Evolutionary conservation across 2,329 filamentous ascomycete genomes (phyloP).

Genomic region (Myriangium duriaei): DNA sequence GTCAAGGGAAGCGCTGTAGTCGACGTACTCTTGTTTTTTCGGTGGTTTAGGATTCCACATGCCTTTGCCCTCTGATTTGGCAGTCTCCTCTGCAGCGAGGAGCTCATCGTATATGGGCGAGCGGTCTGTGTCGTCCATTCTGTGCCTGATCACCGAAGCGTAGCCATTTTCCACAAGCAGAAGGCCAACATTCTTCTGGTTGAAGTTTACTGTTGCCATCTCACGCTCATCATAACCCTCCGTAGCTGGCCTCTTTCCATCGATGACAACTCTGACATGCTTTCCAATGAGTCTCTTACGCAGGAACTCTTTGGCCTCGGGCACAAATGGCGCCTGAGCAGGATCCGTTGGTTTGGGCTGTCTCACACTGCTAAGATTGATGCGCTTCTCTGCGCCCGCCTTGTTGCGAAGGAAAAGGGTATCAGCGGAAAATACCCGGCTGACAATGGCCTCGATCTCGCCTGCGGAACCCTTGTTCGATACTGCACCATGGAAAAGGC

Average conservation of each 20-base stretch:
- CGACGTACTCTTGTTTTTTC: slow-evolving; percentile 68
- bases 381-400: slow-evolving; percentile 71
- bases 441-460: slow-evolving; percentile 69
- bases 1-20: slow-evolving; percentile 84
- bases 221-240: slow-evolving; percentile 92
- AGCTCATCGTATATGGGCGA: slow-evolving; percentile 90
- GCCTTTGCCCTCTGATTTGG: slow-evolving; percentile 79
- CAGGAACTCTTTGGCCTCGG: slow-evolving; percentile 92
- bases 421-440: slow-evolving; percentile 76
- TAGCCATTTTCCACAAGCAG: slow-evolving; percentile 83
- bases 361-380: slow-evolving; percentile 84
- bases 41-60: slow-evolving; percentile 90
- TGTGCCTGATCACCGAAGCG: slow-evolving; percentile 85
- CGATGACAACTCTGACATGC: slow-evolving; percentile 76
- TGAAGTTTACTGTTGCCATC: slow-evolving; percentile 74
- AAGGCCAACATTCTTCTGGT: slow-evolving; percentile 77
- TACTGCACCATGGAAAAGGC: slow-evolving; percentile 71
- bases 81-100: slow-evolving; percentile 63
- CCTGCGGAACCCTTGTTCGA: slow-evolving; percentile 47
- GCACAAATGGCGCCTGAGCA: slow-evolving; percentile 74
- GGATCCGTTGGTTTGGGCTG: slow-evolving; percentile 83
- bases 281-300: slow-evolving; percentile 93
- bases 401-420: slow-evolving; percentile 80
- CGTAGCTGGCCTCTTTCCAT: slow-evolving; percentile 78
- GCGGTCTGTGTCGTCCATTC: slow-evolving; percentile 86